A percentile compares a stretch with the other conserved stretches of the same genome.
phyloP scores from a whole-genome alignment of 1,139 yeast species.

The Spencermartinsiella ligniputridi region DNA sequence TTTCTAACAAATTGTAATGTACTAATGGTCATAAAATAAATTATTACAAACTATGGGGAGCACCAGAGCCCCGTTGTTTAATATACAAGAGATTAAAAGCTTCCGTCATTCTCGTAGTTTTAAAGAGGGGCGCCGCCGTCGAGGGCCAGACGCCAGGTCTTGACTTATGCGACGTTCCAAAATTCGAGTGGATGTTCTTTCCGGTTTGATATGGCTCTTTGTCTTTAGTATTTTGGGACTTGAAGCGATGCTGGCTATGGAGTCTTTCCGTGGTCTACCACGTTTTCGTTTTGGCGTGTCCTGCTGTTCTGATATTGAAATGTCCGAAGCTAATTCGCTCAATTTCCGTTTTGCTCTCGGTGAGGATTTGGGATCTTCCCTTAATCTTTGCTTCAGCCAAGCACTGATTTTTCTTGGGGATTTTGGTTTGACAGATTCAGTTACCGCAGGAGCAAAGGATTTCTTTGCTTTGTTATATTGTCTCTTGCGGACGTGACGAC shows the following conservation, averaged over 20 bases:
- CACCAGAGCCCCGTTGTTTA: too few species aligned
- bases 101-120: constrained; percentile 14
- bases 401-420: constrained; percentile 18
- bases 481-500: background rate
- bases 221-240: background rate
- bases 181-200: constrained; percentile 3
- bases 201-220: background rate
- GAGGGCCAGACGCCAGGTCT: constrained; percentile 6
- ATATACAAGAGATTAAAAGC: background rate
- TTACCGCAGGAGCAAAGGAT: constrained; percentile 16
- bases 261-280: background rate
- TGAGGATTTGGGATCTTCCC: constrained; percentile 6
- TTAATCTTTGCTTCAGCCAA: constrained; percentile 18
- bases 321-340: too few species aligned
- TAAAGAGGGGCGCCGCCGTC: constrained; percentile 17
- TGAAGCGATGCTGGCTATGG: background rate
- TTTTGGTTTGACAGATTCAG: constrained; percentile 9
- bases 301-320: too few species aligned
- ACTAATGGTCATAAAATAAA: too few species aligned
- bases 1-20: too few species aligned
- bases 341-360: too few species aligned
- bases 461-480: background rate
- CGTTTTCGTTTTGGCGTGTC: too few species aligned
- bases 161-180: constrained; percentile 8
- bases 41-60: too few species aligned